Evolutionary conservation across 176 grass and related monocot genomes (phyloP).

Genomic region (Carex parvula): DNA sequence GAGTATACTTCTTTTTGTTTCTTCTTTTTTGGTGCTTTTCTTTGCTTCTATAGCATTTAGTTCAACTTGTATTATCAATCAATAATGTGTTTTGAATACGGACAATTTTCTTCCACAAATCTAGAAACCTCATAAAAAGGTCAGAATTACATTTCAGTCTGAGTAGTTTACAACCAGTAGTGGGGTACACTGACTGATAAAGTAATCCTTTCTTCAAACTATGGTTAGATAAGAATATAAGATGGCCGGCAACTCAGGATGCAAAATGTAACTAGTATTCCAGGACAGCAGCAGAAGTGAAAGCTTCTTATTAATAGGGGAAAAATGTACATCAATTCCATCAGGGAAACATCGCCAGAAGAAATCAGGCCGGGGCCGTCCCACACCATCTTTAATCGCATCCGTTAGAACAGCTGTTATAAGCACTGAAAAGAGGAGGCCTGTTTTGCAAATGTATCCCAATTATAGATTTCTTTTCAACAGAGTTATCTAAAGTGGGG

Average conservation of each 20-base stretch:
- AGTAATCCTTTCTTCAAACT: background rate
- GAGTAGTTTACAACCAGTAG: background rate
- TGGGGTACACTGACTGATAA: background rate
- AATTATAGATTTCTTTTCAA: background rate
- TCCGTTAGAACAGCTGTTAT: constrained; percentile 78
- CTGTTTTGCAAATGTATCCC: constrained; percentile 22
- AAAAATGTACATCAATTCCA: constrained; percentile 39
- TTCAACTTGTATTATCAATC: background rate
- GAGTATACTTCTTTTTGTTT: background rate
- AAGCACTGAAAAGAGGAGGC: constrained; percentile 64
- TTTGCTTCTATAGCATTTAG: background rate
- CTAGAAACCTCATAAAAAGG: background rate
- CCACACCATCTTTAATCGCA: constrained; percentile 73
- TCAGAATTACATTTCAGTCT: background rate
- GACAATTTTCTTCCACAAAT: background rate
- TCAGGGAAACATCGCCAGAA: constrained; percentile 85
- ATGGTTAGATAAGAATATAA: background rate
- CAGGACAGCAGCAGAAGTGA: background rate
- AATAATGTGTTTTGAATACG: background rate
- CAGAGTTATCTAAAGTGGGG: background rate
- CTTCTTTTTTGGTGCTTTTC: background rate
- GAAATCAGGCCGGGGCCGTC: constrained; percentile 74
- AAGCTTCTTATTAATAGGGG: background rate
- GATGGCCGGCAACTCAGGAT: background rate
- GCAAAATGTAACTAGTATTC: constrained; percentile 11